Evolutionary conservation across 2,329 filamentous ascomycete species (phyloP).

Genomic region (Paramyrothecium roridum): DNA sequence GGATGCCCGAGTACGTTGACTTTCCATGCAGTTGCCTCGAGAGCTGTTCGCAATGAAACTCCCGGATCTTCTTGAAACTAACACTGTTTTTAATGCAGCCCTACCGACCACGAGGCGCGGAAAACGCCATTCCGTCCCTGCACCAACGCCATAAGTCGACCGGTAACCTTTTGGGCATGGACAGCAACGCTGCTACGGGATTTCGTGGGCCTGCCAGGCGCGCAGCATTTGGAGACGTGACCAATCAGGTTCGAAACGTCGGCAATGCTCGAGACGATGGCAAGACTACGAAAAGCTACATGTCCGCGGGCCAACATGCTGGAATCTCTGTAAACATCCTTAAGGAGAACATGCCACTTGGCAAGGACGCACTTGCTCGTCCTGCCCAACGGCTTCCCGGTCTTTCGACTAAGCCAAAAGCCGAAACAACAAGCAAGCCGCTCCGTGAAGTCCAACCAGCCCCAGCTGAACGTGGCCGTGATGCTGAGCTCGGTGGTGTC

Average conservation of each 20-base stretch:
- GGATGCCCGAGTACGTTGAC: slow-evolving; percentile 30
- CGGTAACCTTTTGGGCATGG: slow-evolving; percentile 45
- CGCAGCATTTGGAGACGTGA: slow-evolving; percentile 78
- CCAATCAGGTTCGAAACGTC: slow-evolving; percentile 56
- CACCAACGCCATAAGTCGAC: slow-evolving; percentile 84
- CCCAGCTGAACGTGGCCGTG: slow-evolving; percentile 8
- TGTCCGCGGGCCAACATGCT: slow-evolving; percentile 18
- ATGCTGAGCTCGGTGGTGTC: slow-evolving; percentile 13
- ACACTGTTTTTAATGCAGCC: slow-evolving; percentile 22
- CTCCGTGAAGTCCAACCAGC: slow-evolving; percentile 11
- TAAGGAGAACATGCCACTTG: slow-evolving; percentile 41
- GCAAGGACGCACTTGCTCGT: slow-evolving; percentile 33
- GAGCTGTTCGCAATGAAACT: no score
- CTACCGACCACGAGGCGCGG: slow-evolving; percentile 43
- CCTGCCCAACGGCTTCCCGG: slow-evolving; percentile 28
- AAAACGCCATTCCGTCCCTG: slow-evolving; percentile 52
- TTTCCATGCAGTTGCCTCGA: no score
- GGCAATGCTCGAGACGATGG: slow-evolving; percentile 24
- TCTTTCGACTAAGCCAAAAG: slow-evolving; percentile 17
- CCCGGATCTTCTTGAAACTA: background rate
- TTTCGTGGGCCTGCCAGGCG: slow-evolving; percentile 60
- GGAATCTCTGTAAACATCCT: slow-evolving; percentile 22
- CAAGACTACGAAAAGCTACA: slow-evolving; percentile 31
- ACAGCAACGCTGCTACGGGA: slow-evolving; percentile 19
- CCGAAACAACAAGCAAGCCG: slow-evolving; percentile 19